Evolutionary conservation across 1,284 basidiomycete genomes (phyloP), one percentile per base, ranked within the genome.

Genomic region (Cutaneotrichosporon sp.): DNA sequence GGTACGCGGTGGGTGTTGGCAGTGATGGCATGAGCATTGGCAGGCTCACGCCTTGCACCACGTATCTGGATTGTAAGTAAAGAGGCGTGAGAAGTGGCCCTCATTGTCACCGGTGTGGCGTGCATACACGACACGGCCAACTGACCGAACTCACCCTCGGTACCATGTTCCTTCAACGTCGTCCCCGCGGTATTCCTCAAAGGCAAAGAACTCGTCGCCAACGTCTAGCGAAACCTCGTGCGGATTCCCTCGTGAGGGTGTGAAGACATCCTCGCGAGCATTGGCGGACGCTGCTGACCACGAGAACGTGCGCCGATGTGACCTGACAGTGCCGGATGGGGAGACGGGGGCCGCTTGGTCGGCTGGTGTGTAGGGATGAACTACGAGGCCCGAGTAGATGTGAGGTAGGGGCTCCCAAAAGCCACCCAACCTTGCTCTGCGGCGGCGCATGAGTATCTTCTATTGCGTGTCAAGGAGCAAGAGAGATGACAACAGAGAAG

Each of bases 131-230:
- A 7, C 24, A 25, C 20, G 2, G 26, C 19, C 10, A n/a, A 43
- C 34, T 54, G 52, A 45, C 38, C 14, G 11, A 14, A 45, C 55
- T 31, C 29, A 54, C 17, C 29, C 53, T 47, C 46, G 31, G 27
- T 25, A 16, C 48, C 56, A 49, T 86, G 74, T 68, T 90, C 90
- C 90, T 90, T 79, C 90, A 79, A 72, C 90, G 12, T 67, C 66
- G 10, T 60, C 48, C 4, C 47, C 63, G 16, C 60, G 84, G 71
- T 90, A 92, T 70, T 85, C 85, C 76, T 96, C 91, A 66, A 96
- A 94, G 22, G 91, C 90, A 76, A 97, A 97, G 33, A 97, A 85
- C 71, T 97, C 93, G 71, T 97, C 93, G 46, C 94, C 94, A 20
- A 97, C 69, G 55, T 80, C 78, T 43, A 78, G 67, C 3, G 70